phyloP scores from a whole-genome alignment of 192 early-diverging fungal species.

The Podila epicladia region DNA sequence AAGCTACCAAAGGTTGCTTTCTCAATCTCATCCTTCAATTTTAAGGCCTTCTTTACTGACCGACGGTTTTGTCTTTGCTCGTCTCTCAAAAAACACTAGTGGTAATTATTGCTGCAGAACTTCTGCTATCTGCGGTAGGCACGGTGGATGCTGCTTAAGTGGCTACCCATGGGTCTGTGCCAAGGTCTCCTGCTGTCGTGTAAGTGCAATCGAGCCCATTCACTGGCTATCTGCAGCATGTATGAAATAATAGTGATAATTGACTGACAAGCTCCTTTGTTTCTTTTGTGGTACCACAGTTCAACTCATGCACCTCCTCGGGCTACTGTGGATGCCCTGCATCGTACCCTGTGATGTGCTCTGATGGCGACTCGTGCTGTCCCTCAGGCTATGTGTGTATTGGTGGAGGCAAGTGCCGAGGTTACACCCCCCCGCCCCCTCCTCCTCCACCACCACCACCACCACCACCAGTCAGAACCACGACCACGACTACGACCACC shows the following conservation, averaged over 20 bases:
- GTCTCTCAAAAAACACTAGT: neutral
- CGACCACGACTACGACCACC: no score
- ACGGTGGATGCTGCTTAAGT: neutral
- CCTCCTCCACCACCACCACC: neutral
- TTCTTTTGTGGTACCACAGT: neutral
- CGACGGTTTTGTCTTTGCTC: neutral
- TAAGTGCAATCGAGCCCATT: neutral
- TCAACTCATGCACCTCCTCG: neutral
- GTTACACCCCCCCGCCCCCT: neutral
- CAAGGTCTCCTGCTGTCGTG: neutral
- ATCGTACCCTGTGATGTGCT: neutral
- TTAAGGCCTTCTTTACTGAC: neutral
- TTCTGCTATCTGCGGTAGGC: neutral
- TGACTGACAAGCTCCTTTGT: neutral
- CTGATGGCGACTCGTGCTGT: neutral
- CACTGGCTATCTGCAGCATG: no score
- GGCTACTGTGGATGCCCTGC: constrained; percentile 2
- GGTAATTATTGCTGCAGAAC: neutral
- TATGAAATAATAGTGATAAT: neutral
- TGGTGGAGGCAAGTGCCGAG: neutral
- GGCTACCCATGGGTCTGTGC: neutral
- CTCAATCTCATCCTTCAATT: neutral
- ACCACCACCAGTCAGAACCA: neutral
- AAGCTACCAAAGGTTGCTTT: neutral
- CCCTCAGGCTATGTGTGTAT: neutral